phyloP scores from a whole-genome alignment of 2,329 filamentous ascomycete genomes.

The Aureobasidium mangrovei region DNA sequence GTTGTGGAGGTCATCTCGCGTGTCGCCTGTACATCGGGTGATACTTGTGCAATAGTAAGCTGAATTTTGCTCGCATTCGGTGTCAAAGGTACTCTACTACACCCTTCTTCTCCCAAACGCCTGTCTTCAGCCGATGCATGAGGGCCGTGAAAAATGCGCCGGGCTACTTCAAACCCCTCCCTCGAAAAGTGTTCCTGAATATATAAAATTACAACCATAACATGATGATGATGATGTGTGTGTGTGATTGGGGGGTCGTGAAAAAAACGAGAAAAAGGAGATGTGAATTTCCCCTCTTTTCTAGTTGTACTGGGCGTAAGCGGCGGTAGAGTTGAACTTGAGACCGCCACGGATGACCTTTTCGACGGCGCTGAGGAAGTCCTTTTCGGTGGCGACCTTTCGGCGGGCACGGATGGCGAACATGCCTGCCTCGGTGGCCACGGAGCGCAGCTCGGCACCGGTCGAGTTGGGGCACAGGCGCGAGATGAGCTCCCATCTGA shows the following conservation, averaged over 20 bases:
- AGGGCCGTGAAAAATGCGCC: conserved; percentile 7
- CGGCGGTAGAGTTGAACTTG: conserved; percentile 98
- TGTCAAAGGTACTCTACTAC: conserved; percentile 8
- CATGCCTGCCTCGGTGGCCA: conserved; percentile 97
- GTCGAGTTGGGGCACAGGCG: conserved; percentile 95
- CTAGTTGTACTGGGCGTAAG: conserved; percentile 99
- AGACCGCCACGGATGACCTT: conserved; percentile 99
- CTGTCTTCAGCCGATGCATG: conserved; percentile 8
- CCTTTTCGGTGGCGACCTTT: conserved; percentile 98
- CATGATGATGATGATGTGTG: not conserved
- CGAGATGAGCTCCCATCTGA: conserved; percentile 97
- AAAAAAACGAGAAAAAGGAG: not conserved
- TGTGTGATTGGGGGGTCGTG: not conserved
- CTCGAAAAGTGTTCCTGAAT: conserved; percentile 2
- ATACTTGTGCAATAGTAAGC: too few species aligned
- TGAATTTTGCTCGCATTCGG: not conserved
- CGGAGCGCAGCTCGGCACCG: conserved; percentile 88
- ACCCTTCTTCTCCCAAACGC: conserved; percentile 8
- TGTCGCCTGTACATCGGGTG: too few species aligned
- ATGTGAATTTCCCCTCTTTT: not conserved
- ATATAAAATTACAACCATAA: conserved; percentile 12
- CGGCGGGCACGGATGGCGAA: conserved; percentile 89
- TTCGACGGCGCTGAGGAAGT: conserved; percentile 94
- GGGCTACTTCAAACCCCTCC: not conserved
- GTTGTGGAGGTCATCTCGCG: too few species aligned